Base-by-base conservation (phyloP, 2,329 filamentous ascomycete genomes). In the Xylaria digitata region DNA sequence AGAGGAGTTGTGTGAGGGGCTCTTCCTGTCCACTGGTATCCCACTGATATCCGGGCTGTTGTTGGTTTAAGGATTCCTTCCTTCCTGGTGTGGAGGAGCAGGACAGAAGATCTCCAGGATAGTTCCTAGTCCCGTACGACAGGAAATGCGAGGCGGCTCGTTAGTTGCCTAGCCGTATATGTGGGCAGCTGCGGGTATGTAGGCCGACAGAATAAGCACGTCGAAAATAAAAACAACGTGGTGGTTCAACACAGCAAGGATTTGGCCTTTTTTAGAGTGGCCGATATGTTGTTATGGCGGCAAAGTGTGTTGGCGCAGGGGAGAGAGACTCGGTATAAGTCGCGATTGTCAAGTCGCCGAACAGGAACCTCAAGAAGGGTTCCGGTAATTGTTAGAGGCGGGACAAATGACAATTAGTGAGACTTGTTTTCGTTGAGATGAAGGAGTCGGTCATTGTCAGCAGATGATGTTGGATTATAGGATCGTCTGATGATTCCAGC, bases 301-400 rank as follows among this genome's bases (percentile, higher is more conserved):
- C 21, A 49, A 61, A 61, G 45, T 50, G 26, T 42, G 58, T 43
- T 40, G 49, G 50, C 26, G 26, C 26, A 26, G 26, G 26, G 26
- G 26, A 26, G 26, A 23, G 32, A 58, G 49, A 53, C 45, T 61
- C 58, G 53, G 37, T 67, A 57, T 63, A 61, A 53, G 43, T 46
- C 46, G 34, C 49, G 49, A 54, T 37, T 52, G 48, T 30, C 11
- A 42, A 65, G 67, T 65, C 61, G 62, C 57, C 34, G 68, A 68
- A 64, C 56, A 74, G 75, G 75, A 78, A 77, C 76, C 76, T 75
- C 71, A 68, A 62, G 66, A 63, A 49, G 69, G 73, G 76, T 75
- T 77, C 75, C 76, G 72, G 70, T 70, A 72, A 75, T 73, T 78
- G 76, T 75, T 76, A 78, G 73, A 77, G 75, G 63, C 71, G 70